Evolutionary conservation across 2,329 filamentous ascomycete species (phyloP), one percentile per base, ranked within the genome.

Genomic region (Phoma sp.): DNA sequence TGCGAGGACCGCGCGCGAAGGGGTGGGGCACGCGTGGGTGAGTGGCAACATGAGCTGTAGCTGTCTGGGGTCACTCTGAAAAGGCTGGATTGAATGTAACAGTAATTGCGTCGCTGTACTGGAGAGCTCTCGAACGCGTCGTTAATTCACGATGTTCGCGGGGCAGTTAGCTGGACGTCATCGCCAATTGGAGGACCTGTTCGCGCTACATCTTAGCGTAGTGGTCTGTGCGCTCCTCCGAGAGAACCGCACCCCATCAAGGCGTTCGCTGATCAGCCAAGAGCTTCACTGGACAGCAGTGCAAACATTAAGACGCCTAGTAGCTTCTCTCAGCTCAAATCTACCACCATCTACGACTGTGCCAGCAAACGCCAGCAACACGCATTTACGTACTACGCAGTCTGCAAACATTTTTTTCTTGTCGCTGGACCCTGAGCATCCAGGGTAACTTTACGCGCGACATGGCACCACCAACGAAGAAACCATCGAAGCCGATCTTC

Each of bases 101-200:
- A 65, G 83, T 73, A 66, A 91, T 90, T 67, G 96, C 87, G 78
- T 96, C 91, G 57, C 87, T 86, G 74, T 90, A 85, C 67, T 96
- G 87, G 65, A 96, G 74, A 96, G 93, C 71, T 63, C 42, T 38
- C 34, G n/a, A 29, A 56, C 54, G 57, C 57, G 57, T 53, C 43
- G 26, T 49, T 40, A 56, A 33, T 38, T 51, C 47, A 56, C 53
- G 17, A 38, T 39, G 43, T 29, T 53, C 51, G 51, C 51, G 51
- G 51, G 51, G 51, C 51, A 54, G 33, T 17, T 34, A 20, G n/a
- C 11, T 40, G 50, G n/a, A 48, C 51, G 45, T 54, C 46, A 49
- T 45, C 45, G 51, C 34, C 39, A 25, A 54, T 54, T 54, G 51
- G 50, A 43, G 23, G 18, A 38, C 14, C 20, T 5, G 28, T 33